Conservation (phyloP, 2,329 filamentous ascomycete genomes). For the Cladosporium colombiae region DNA sequence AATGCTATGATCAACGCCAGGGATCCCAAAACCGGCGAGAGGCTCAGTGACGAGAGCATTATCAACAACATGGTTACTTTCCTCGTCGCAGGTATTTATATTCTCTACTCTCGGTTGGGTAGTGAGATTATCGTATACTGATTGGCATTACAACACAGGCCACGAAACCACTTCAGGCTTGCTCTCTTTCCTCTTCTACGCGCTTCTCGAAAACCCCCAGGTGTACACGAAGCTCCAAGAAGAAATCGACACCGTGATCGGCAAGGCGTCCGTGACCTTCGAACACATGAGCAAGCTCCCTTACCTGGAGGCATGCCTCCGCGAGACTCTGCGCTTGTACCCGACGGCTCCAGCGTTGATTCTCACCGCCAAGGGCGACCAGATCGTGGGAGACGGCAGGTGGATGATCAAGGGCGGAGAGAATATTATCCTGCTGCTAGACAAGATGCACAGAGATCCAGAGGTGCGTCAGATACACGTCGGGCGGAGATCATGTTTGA, state of each 20-base stretch:
- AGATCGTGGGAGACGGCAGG: conserved; percentile 47
- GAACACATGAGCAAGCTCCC: conserved; percentile 53
- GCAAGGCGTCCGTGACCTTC: conserved; percentile 45
- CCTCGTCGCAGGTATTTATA: conserved; percentile 55
- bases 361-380: conserved; percentile 37
- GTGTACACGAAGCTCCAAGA: conserved; percentile 50
- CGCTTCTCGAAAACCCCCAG: conserved; percentile 53
- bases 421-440: conserved; percentile 36
- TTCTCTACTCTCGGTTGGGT: not conserved
- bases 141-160: not conserved
- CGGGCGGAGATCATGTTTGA: not conserved
- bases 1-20: conserved; percentile 59
- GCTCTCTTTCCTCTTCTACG: conserved; percentile 48
- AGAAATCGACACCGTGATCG: conserved; percentile 57
- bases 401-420: conserved; percentile 39
- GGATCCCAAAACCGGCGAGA: conserved; percentile 62
- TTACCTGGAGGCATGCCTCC: conserved; percentile 56
- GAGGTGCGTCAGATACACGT: conserved; percentile 1
- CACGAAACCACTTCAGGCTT: conserved; percentile 40
- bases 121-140: not conserved
- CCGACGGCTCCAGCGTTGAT: conserved; percentile 56
- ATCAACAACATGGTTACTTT: conserved; percentile 70
- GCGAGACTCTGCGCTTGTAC: conserved; percentile 57
- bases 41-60: conserved; percentile 60
- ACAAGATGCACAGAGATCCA: conserved; percentile 44